phyloP scores from a whole-genome alignment of 805 yeast genomes.

The Ogataea allantospora region DNA sequence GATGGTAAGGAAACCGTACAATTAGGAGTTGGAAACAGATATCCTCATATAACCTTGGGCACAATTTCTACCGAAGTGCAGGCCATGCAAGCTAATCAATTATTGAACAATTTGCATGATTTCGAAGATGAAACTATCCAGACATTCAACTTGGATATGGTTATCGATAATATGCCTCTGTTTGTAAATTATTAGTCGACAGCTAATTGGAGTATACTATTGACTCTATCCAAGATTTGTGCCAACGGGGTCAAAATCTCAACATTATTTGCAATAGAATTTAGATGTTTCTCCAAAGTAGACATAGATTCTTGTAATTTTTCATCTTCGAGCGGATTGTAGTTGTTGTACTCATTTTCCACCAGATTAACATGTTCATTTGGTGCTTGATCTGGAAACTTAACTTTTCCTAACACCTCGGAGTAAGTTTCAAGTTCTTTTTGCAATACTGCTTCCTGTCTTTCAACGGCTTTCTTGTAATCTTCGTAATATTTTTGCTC shows the following conservation, averaged over 20 bases:
- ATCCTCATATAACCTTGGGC: constrained; percentile 76
- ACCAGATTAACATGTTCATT: constrained; percentile 7
- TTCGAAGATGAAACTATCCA: constrained; percentile 14
- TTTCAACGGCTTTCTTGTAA: constrained; percentile 16
- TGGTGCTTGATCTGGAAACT: constrained; percentile 1
- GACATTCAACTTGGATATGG: constrained; percentile 11
- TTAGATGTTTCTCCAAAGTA: constrained; percentile 13
- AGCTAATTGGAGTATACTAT: constrained; percentile 19
- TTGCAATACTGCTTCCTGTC: constrained; percentile 16
- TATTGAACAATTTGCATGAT: constrained; percentile 28
- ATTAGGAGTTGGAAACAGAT: constrained; percentile 38
- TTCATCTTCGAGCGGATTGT: constrained; percentile 18
- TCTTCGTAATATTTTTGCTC: constrained; percentile 24
- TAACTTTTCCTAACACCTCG: constrained; percentile 7
- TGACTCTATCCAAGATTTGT: constrained; percentile 18
- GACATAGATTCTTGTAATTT: constrained; percentile 13
- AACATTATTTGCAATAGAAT: constrained; percentile 18
- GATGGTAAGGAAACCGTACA: constrained; percentile 12
- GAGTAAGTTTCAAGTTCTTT: constrained; percentile 14
- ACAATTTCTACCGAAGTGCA: constrained; percentile 42
- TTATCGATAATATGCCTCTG: constrained; percentile 19
- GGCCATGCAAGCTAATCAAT: constrained; percentile 53
- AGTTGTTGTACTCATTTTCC: constrained; percentile 1
- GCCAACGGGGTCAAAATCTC: constrained; percentile 18
- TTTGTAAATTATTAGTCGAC: constrained; percentile 18